Base-by-base conservation (phyloP, 2,329 filamentous ascomycete species). In the Tolypocladium cylindrosporum region DNA sequence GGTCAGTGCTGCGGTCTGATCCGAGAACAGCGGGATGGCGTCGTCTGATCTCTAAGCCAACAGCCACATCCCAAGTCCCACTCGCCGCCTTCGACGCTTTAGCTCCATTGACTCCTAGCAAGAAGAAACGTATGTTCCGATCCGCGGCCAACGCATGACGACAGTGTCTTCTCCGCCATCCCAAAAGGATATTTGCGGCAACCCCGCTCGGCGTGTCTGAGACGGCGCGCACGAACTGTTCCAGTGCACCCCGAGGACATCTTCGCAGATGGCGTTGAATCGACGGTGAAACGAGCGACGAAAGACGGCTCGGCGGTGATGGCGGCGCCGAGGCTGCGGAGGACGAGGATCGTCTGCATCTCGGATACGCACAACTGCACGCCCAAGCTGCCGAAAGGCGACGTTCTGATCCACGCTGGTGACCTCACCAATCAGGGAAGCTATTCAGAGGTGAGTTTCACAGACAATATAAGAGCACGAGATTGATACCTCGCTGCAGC, bases 401-500 rank as follows among this genome's bases (percentile, higher is more conserved):
- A 92, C 67, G 82, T 92, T 10, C 76, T 92, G 40, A 85, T 91
- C 55, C 88, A 91, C 67, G 88, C 88, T 1, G 88, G 89, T 8
- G 89, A 92, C 67, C 71, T 92, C 63, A 90, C 88, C 4, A 91
- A 90, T 68, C 84, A 88, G 67, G 89, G 89, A 19, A 86, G 75
- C 62, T 75, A 75, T 62, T 75, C 74, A 8, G 83, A 86, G 72
- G 78, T 79, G 41, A 55, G 60, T 45, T 19, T 42, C 40, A n/a
- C 16, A 14, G 31, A 43, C 37, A 36, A 42, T 13, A n/a, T 24
- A 14, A 16, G 8, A 36, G 27, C 9, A 13, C 40, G 24, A 55
- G 21, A 40, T 41, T 57, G 14, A 53, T 36, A 4, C 42, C 9
- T 16, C 16, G 24, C 10, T 14, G n/a, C 58, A 76, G 74, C 74